Conservation (phyloP, 2,329 filamentous ascomycete species). For the Venturia carpophila region DNA sequence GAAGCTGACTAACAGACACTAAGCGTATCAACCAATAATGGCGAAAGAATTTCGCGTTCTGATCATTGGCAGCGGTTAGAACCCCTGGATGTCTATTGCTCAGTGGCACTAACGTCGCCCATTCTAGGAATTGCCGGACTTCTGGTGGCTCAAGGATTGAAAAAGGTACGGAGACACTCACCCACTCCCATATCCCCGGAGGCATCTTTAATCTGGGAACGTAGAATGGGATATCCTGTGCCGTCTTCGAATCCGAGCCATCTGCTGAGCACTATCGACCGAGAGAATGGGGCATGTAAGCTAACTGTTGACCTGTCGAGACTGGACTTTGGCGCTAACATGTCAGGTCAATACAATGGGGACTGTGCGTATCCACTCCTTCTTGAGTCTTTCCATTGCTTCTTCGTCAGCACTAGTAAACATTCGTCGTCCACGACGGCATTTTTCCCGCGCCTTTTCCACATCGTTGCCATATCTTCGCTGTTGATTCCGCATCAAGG, state of each 20-base stretch:
- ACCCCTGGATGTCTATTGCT: not conserved
- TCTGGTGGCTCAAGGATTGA: conserved; percentile 15
- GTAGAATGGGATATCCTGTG: conserved; percentile 21
- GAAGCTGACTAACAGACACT: not conserved
- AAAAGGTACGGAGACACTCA: conserved; percentile 8
- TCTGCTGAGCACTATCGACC: conserved; percentile 26
- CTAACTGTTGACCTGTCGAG: conserved; percentile 27
- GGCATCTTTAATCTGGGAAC: not conserved
- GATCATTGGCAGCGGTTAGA: conserved; percentile 13
- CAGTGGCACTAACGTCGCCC: not conserved
- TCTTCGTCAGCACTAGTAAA: not conserved
- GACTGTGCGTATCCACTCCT: conserved; percentile 10
- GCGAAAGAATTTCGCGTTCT: conserved; percentile 11
- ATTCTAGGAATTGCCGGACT: conserved; percentile 12
- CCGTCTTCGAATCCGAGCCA: conserved; percentile 26
- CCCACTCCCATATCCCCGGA: not conserved
- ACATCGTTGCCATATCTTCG: too few species aligned
- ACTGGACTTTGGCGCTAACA: conserved; percentile 25
- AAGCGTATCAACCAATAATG: not conserved
- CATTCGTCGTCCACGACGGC: too few species aligned
- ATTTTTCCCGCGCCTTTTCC: too few species aligned
- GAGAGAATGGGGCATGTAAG: conserved; percentile 33
- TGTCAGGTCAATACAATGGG: conserved; percentile 18
- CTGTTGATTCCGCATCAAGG: too few species aligned
- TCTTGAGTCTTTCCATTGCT: not conserved